These are phyloP conservation scores for Agastache rugosa DNA, from an alignment of 257 asterid genomes.

Conservation along the genomic window DNA sequence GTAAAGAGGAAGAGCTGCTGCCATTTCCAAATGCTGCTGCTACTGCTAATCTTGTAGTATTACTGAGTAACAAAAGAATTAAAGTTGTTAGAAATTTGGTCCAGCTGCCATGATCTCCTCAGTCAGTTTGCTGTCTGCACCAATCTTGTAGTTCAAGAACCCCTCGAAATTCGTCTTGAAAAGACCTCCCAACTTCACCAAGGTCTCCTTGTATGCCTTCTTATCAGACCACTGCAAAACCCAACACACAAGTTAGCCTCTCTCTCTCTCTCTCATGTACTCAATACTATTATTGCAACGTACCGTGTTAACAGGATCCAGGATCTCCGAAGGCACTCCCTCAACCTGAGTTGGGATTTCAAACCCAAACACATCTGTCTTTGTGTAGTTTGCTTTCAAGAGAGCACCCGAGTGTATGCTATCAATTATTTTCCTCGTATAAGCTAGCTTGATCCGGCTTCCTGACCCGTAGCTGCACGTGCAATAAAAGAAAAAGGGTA, in stretches of 20 bases:
- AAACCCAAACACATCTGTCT: conserved; percentile 69
- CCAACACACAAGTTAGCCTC: conserved; percentile 18
- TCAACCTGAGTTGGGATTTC: conserved; percentile 80
- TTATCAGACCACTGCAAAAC: conserved; percentile 70
- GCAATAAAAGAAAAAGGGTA: neutral
- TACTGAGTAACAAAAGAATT: neutral
- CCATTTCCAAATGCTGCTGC: conserved; percentile 1
- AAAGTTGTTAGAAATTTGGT: conserved; percentile 54
- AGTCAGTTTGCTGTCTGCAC: conserved; percentile 64
- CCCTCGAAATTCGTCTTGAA: conserved; percentile 85
- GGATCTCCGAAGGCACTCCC: conserved; percentile 83
- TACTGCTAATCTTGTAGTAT: conserved; percentile 1
- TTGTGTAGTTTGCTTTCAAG: conserved; percentile 58
- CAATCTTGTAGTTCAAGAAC: conserved; percentile 70
- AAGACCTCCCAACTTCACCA: conserved; percentile 74
- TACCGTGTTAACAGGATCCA: conserved; percentile 75
- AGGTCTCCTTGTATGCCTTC: conserved; percentile 68
- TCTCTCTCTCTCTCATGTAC: neutral
- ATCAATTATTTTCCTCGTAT: conserved; percentile 86
- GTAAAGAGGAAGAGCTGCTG: neutral
- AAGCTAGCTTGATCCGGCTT: conserved; percentile 75
- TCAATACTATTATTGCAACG: conserved; percentile 31
- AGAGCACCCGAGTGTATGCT: conserved; percentile 84
- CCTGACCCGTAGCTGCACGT: conserved; percentile 80
- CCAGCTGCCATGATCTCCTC: conserved; percentile 87